Evolutionary conservation across 2,329 filamentous ascomycete genomes (phyloP).

Genomic region (Alternaria hordeiaustralica): DNA sequence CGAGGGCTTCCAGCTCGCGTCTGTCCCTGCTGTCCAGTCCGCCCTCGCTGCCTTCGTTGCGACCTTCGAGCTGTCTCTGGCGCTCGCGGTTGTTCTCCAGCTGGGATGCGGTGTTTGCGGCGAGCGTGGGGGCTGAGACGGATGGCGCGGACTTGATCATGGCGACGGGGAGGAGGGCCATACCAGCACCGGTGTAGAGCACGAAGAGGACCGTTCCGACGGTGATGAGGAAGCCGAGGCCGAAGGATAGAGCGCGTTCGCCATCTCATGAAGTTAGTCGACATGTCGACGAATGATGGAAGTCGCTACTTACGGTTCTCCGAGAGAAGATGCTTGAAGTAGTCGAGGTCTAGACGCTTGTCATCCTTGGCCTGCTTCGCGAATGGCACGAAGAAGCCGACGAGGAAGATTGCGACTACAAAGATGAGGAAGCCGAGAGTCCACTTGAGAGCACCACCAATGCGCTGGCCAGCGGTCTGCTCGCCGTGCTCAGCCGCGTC

Average conservation of each 20-base stretch:
- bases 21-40: constrained; percentile 84
- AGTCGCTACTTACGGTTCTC: constrained; percentile 70
- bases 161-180: constrained; percentile 86
- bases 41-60: constrained; percentile 76
- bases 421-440: constrained; percentile 83
- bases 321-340: constrained; percentile 82
- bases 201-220: constrained; percentile 86
- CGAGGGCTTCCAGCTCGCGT: constrained; percentile 83
- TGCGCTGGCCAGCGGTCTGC: constrained; percentile 71
- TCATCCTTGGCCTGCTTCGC: constrained; percentile 68
- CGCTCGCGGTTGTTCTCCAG: constrained; percentile 89
- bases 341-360: constrained; percentile 81
- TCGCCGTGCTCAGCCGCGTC: constrained; percentile 81
- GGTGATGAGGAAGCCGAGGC: constrained; percentile 84
- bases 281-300: neutral
- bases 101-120: constrained; percentile 77
- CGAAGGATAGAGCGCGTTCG: constrained; percentile 90
- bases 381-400: constrained; percentile 92
- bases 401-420: constrained; percentile 81
- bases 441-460: constrained; percentile 89
- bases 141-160: constrained; percentile 92
- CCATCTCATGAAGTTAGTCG: constrained; percentile 62
- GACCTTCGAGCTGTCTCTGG: constrained; percentile 87
- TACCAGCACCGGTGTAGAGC: constrained; percentile 85
- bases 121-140: constrained; percentile 80